Evolutionary conservation across 257 asterid genomes (phyloP), one percentile per base, ranked within the genome.

Genomic region (Forsythia viridissima): DNA sequence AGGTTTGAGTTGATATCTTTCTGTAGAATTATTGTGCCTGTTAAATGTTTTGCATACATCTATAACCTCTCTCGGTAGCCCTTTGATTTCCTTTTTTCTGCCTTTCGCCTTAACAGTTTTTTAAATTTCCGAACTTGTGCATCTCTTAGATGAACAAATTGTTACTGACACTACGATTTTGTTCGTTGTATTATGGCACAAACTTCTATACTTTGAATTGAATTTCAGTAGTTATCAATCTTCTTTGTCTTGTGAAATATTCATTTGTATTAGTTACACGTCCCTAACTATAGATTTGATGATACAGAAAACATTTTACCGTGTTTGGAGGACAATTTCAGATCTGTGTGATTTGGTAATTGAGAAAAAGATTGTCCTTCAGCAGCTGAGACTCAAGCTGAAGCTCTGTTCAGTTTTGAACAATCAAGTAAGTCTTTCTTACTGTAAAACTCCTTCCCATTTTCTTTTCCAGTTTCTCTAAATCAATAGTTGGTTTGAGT

Each of bases 301-400:
- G 82, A 76, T 84, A 89, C 98, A 96, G 99, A 87, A 72, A 81
- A 88, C 78, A 76, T 44, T 92, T 80, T 88, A 84, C 86, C 88
- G 79, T 73, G 91, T 88, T 72, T 85, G 96, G 95, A 89, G 86
- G 84, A 77, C 83, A 71, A 89, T 89, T 46, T 83, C 86, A 52
- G 84, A 82, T 82, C 79, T 92, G 74, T 80, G 89, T 81, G 84
- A 83, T 79, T 85, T 87, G 24, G 87, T 90, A 72, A 84, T 79
- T 57, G 78, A 86, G 86, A 91, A 84, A 79, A 89, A 93, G 84
- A 84, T 83, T 74, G 84, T 84, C 68, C 92, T 94, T 82, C 92
- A 84, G 81, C 92, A 85, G 85, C 81, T 89, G 83, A 87, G 77
- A 82, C 84, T 90, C 79, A 86, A 84, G 89, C 80, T 86, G 88